Conservation (phyloP, 768 basidiomycete species). For the Suillus clintonianus region DNA sequence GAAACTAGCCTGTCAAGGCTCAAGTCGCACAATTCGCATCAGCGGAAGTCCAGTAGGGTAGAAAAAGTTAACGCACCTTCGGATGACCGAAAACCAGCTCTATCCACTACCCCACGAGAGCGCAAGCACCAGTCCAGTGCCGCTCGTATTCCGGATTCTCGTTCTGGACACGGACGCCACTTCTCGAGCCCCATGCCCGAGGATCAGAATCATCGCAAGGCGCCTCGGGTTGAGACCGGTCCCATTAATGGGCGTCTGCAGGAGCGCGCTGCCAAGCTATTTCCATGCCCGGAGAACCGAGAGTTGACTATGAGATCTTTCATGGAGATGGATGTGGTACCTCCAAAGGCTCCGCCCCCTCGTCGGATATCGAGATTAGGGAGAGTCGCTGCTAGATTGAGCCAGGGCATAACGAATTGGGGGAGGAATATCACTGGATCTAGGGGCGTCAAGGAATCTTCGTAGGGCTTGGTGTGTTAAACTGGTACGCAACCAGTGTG, state of each 20-base stretch:
- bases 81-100: slow-evolving; percentile 17
- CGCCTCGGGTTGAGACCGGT: neutral
- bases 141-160: neutral
- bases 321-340: slow-evolving; percentile 34
- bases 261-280: neutral
- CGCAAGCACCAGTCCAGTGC: slow-evolving; percentile 15
- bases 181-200: slow-evolving; percentile 11
- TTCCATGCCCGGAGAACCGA: neutral
- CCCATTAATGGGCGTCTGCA: neutral
- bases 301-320: slow-evolving; percentile 21
- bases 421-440: slow-evolving; percentile 27
- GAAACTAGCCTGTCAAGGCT: slow-evolving; percentile 36
- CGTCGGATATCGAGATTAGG: slow-evolving; percentile 17
- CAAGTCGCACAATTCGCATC: slow-evolving; percentile 30
- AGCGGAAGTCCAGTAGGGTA: slow-evolving; percentile 22
- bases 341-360: slow-evolving; percentile 8
- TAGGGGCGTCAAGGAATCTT: slow-evolving; percentile 7
- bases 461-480: neutral
- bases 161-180: slow-evolving; percentile 6
- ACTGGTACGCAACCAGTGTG: neutral
- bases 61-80: slow-evolving; percentile 8
- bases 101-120: slow-evolving; percentile 15
- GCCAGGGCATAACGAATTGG: slow-evolving; percentile 30
- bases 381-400: slow-evolving; percentile 25
- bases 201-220: neutral